phyloP scores from a whole-genome alignment of 2,329 filamentous ascomycete species.

The Pestalotiopsis sp. region DNA sequence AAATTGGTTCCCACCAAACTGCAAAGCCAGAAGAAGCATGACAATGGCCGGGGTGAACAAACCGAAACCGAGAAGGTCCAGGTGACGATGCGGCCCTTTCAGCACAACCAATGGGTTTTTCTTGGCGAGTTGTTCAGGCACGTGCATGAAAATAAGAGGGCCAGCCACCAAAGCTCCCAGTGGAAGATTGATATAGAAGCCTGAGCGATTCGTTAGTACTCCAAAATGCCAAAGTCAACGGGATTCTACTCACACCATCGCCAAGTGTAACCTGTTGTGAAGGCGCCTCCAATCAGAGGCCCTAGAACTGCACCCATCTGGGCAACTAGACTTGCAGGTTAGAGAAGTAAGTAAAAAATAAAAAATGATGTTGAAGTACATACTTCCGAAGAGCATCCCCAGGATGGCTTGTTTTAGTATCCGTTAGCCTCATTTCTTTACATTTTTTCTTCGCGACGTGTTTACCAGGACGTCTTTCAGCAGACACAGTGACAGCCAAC shows the following conservation, averaged over 20 bases:
- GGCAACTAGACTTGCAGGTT: background rate
- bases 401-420: background rate
- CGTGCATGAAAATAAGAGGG: background rate
- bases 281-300: background rate
- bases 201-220: background rate
- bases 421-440: background rate
- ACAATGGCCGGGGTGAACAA: background rate
- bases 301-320: background rate
- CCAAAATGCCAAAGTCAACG: background rate
- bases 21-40: background rate
- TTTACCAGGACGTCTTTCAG: conserved; percentile 5
- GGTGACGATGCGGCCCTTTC: background rate
- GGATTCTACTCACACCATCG: background rate
- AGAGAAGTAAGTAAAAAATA: background rate
- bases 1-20: background rate
- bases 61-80: background rate
- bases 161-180: background rate
- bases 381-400: background rate
- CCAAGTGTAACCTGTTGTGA: background rate
- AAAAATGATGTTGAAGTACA: background rate
- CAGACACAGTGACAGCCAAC: conserved; percentile 10
- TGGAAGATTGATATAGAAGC: conserved; percentile 20
- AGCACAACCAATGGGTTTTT: background rate
- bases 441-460: background rate
- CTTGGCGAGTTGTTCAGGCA: background rate